Evolutionary conservation across 2,329 filamentous ascomycete species (phyloP), one percentile per base, ranked within the genome.

Genomic region (Hymenoscyphus infarciens): DNA sequence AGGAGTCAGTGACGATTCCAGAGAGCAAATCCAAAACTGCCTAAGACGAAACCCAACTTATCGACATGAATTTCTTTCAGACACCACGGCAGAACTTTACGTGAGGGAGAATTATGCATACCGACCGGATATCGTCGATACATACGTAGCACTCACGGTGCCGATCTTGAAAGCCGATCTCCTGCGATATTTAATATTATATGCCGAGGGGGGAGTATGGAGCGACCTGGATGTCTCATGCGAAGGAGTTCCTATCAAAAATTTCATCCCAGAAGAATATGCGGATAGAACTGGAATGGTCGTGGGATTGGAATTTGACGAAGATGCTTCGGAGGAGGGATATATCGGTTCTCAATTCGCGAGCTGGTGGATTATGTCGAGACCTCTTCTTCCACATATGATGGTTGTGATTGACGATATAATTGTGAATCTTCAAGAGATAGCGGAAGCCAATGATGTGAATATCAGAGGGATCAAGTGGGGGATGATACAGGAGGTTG

Each of bases 81-180:
- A 75, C 39, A 58, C 39, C 1, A 66, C 67, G 0, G 63, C 58
- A 19, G 60, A 66, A 25, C 64, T 62, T 2, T 78, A 74, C 45
- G 75, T 79, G 1, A 63, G 68, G 8, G 67, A 68, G 0, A 61
- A 72, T 7, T 80, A 74, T 60, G 57, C 71, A 1, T 66, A 66
- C 7, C 73, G 74, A 38, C 75, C 75, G 0, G 75, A 78, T 56
- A 76, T 79, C 33, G 69, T 79, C 29, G 68, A 75, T 3, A 69
- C 67, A 6, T 78, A 75, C 61, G 67, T 73, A 39, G 63, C 66
- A 0, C 66, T 79, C n/a, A 63, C 69, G 1, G 69, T 77, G 10
- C 73, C 75, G 0, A 78, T 78, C 39, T 66, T 78, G 22, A 74
- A 74, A 61, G 77, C 77, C 4, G 78, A 80, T 63, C 70, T 79